Percentiles rank a stretch among this genome's conserved stretches.
Evolutionary conservation across 2,329 filamentous ascomycete genomes (phyloP).

Genomic region (Hypoxylon sp.): DNA sequence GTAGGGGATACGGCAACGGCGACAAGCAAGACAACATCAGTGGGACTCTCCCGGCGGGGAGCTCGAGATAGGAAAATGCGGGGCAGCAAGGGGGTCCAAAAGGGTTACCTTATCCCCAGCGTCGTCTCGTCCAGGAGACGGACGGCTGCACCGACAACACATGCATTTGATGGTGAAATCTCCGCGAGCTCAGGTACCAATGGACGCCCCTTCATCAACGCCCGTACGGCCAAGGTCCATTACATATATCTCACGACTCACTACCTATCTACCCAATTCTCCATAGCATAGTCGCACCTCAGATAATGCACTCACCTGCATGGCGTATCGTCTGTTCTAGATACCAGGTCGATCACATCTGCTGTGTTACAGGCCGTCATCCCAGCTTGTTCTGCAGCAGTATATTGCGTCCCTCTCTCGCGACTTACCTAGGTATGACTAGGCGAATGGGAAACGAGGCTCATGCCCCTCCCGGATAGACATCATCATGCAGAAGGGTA

Average conservation of each 20-base stretch:
- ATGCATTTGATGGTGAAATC: slow-evolving; percentile 37
- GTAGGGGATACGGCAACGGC: slow-evolving; percentile 31
- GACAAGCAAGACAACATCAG: slow-evolving; percentile 27
- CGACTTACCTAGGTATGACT: slow-evolving; percentile 35
- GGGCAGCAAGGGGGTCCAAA: slow-evolving; percentile 34
- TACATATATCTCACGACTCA: slow-evolving; percentile 32
- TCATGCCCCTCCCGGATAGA: slow-evolving; percentile 36
- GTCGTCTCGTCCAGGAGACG: slow-evolving; percentile 26
- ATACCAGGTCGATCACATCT: slow-evolving; percentile 39
- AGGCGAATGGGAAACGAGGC: slow-evolving; percentile 25
- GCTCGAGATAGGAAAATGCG: slow-evolving; percentile 44
- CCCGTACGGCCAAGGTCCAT: slow-evolving; percentile 21
- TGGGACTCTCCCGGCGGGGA: slow-evolving; percentile 28
- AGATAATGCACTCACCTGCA: slow-evolving; percentile 44
- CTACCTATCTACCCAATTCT: slow-evolving; percentile 35
- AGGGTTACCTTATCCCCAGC: slow-evolving; percentile 29
- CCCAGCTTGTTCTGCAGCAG: slow-evolving; percentile 24
- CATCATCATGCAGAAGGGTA: slow-evolving; percentile 46
- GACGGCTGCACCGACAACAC: slow-evolving; percentile 39
- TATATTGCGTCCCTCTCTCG: slow-evolving; percentile 31
- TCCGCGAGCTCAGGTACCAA: slow-evolving; percentile 39
- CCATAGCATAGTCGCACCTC: slow-evolving; percentile 29
- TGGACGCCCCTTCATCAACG: slow-evolving; percentile 27
- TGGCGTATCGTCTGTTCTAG: slow-evolving; percentile 27
- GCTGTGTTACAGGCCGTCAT: slow-evolving; percentile 33